These are phyloP conservation scores for Sclerotinia glacialis DNA, from an alignment of 2,329 filamentous ascomycete species.

Conservation along the genomic window DNA sequence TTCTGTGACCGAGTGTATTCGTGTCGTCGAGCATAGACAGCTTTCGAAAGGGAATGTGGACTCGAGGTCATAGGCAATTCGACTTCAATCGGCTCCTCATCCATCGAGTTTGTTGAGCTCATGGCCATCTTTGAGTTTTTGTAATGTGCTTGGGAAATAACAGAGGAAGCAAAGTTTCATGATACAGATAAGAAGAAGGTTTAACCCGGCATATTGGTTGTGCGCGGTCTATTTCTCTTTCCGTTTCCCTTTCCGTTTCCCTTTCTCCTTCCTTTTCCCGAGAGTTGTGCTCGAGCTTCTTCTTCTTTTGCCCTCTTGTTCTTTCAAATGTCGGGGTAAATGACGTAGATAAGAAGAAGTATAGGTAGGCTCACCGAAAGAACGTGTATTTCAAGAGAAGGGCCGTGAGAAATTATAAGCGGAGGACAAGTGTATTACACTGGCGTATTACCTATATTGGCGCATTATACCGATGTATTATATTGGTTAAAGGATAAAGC, in stretches of 20 bases:
- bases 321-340: slow-evolving; percentile 7
- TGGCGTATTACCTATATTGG: no score
- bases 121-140: slow-evolving; percentile 22
- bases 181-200: background rate
- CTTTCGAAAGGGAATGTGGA: slow-evolving; percentile 59
- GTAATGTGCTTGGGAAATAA: background rate
- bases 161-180: slow-evolving; percentile 7
- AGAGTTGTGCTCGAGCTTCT: background rate
- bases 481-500: no score
- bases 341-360: slow-evolving; percentile 15
- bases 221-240: background rate
- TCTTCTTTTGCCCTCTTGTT: slow-evolving; percentile 1
- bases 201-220: slow-evolving; percentile 20
- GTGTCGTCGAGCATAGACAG: slow-evolving; percentile 67
- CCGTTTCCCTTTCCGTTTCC: slow-evolving; percentile 1
- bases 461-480: no score
- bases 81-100: slow-evolving; percentile 16
- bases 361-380: slow-evolving; percentile 6
- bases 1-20: slow-evolving; percentile 76
- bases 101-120: slow-evolving; percentile 27
- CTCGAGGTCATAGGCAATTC: slow-evolving; percentile 39
- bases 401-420: background rate
- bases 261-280: background rate
- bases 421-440: no score
- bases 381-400: background rate